Evolutionary conservation across 2,329 filamentous ascomycete genomes (phyloP).

Genomic region (Emergomyces pasteurianus): DNA sequence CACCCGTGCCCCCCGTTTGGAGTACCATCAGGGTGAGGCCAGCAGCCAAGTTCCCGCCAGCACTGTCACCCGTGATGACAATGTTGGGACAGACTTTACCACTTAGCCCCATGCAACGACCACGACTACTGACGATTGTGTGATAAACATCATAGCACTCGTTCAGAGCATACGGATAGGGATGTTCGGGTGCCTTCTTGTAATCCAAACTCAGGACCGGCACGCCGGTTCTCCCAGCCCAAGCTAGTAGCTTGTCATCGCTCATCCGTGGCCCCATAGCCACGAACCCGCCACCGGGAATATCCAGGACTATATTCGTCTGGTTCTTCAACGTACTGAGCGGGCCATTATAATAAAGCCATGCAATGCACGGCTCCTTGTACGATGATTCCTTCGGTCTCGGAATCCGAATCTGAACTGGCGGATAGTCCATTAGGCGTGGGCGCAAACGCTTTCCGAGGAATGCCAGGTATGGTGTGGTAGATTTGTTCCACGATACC

Average conservation of each 20-base stretch:
- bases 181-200: constrained; percentile 70
- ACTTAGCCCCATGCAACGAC: constrained; percentile 62
- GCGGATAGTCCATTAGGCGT: constrained; percentile 66
- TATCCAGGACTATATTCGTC: constrained; percentile 69
- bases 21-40: constrained; percentile 81
- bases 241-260: constrained; percentile 85
- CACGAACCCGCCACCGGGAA: constrained; percentile 90
- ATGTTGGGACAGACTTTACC: constrained; percentile 55
- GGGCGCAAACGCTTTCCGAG: constrained; percentile 64
- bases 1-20: constrained; percentile 53
- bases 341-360: constrained; percentile 91
- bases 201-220: constrained; percentile 89
- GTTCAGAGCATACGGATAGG: constrained; percentile 74
- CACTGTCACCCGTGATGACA: constrained; percentile 67
- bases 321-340: constrained; percentile 64
- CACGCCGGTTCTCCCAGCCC: constrained; percentile 80
- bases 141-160: constrained; percentile 82
- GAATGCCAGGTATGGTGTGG: constrained; percentile 69
- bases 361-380: constrained; percentile 67
- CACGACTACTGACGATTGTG: constrained; percentile 58
- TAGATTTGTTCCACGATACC: constrained; percentile 91
- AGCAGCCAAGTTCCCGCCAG: constrained; percentile 69
- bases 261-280: constrained; percentile 93
- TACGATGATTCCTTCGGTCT: constrained; percentile 71
- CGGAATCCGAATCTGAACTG: constrained; percentile 72